phyloP scores from a whole-genome alignment of 306 rosid genomes.

The Castanea crenata region DNA sequence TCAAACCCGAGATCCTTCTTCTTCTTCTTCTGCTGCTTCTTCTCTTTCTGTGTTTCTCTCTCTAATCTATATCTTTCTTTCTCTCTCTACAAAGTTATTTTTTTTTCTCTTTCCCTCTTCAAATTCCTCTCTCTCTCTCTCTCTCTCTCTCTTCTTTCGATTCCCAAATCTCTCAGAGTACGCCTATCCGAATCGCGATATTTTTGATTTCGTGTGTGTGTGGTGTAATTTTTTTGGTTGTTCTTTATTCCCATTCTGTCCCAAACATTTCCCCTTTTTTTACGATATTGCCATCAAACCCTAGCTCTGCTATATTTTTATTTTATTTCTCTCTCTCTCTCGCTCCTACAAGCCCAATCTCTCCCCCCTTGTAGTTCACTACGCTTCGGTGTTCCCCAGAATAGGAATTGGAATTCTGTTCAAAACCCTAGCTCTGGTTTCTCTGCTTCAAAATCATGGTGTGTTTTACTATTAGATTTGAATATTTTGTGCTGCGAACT shows the following conservation, averaged over 20 bases:
- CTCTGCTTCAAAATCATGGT: conserved; percentile 34
- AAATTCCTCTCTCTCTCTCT: conserved; percentile 4
- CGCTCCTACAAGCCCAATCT: conserved; percentile 15
- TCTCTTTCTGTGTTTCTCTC: conserved; percentile 11
- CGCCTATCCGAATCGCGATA: conserved; percentile 21
- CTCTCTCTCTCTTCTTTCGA: conserved; percentile 16
- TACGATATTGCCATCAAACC: conserved; percentile 40
- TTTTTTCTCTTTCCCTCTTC: neutral
- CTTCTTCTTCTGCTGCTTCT: neutral
- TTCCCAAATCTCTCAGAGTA: conserved; percentile 27
- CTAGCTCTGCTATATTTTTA: conserved; percentile 34
- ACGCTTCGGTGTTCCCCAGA: conserved; percentile 18
- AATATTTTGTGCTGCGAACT: conserved; percentile 22
- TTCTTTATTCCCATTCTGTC: conserved; percentile 9
- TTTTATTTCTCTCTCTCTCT: too few relatives aligned
- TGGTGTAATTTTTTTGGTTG: neutral
- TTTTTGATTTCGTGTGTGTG: neutral
- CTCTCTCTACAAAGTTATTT: conserved; percentile 5
- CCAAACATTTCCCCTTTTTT: conserved; percentile 6
- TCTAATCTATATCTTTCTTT: conserved; percentile 12
- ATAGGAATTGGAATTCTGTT: conserved; percentile 33
- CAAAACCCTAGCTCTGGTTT: conserved; percentile 73
- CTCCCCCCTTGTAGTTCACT: conserved; percentile 22
- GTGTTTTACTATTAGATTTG: conserved; percentile 45
- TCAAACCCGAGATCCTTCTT: neutral